Evolutionary conservation across 805 yeast genomes (phyloP).

Genomic region (Candida multigemmis): DNA sequence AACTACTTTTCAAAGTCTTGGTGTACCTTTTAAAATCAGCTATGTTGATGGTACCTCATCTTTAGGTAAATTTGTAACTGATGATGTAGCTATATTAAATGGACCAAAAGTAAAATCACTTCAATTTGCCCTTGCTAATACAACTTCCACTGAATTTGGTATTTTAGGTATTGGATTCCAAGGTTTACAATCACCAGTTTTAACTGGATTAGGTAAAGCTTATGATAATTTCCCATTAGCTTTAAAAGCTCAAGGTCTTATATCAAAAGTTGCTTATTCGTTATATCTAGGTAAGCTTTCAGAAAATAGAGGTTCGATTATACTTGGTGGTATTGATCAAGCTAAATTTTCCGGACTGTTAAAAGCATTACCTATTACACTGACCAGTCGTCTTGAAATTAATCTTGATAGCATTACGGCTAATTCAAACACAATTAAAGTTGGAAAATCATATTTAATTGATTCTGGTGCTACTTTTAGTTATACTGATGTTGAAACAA

Average conservation of each 20-base stretch:
- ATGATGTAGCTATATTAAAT: slow-evolving; percentile 1
- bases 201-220: slow-evolving; percentile 3
- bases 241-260: slow-evolving; percentile 12
- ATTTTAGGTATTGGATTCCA: slow-evolving; percentile 1
- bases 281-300: slow-evolving; percentile 8
- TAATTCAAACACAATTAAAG: no score
- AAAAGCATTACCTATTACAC: slow-evolving; percentile 1
- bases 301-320: slow-evolving; percentile 3
- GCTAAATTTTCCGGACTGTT: slow-evolving; percentile 6
- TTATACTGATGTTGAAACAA: no score
- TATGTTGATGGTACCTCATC: slow-evolving; percentile 5
- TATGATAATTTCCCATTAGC: slow-evolving; percentile 19
- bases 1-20: slow-evolving; percentile 1
- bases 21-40: slow-evolving; percentile 4
- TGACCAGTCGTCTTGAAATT: no score
- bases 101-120: neutral
- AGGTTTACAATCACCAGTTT: slow-evolving; percentile 1
- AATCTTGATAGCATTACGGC: no score
- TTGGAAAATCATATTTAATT: no score
- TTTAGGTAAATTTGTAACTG: neutral
- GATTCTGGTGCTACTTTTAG: no score
- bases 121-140: slow-evolving; percentile 1
- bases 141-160: slow-evolving; percentile 1
- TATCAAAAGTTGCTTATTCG: slow-evolving; percentile 15
- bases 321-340: slow-evolving; percentile 7